These are phyloP conservation scores for Auriculariales sp. DNA, from an alignment of 768 basidiomycete genomes.

Conservation along the genomic window DNA sequence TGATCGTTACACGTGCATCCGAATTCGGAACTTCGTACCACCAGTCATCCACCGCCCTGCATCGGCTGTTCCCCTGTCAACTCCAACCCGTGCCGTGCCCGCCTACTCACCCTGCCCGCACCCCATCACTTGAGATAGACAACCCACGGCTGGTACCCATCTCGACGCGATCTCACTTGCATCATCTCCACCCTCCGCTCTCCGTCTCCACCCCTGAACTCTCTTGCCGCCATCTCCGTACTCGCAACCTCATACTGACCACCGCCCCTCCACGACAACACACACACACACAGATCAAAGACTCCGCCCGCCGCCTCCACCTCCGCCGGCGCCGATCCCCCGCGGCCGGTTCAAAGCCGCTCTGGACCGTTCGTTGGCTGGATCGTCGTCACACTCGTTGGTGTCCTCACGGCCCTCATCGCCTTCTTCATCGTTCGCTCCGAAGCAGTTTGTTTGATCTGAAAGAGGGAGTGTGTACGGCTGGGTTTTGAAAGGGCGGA, in stretches of 20 bases:
- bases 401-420: conserved; percentile 68
- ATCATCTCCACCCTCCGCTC: neutral
- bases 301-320: conserved; percentile 65
- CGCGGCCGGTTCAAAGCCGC: conserved; percentile 48
- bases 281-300: conserved; percentile 47
- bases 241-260: neutral
- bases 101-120: no score
- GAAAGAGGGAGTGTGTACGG: conserved; percentile 78
- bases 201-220: neutral
- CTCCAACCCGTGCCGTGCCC: no score
- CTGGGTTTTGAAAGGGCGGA: conserved; percentile 54
- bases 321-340: conserved; percentile 57
- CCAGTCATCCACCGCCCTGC: no score
- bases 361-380: conserved; percentile 75
- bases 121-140: no score
- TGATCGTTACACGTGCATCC: no score
- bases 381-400: conserved; percentile 80
- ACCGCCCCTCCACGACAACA: neutral
- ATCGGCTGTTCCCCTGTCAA: no score
- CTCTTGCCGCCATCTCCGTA: neutral
- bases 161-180: neutral
- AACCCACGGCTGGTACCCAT: no score
- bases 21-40: no score
- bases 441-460: conserved; percentile 87
- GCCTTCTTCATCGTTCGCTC: conserved; percentile 77